Evolutionary conservation across 2,329 filamentous ascomycete genomes (phyloP).

Genomic region (Curvularia lunata): DNA sequence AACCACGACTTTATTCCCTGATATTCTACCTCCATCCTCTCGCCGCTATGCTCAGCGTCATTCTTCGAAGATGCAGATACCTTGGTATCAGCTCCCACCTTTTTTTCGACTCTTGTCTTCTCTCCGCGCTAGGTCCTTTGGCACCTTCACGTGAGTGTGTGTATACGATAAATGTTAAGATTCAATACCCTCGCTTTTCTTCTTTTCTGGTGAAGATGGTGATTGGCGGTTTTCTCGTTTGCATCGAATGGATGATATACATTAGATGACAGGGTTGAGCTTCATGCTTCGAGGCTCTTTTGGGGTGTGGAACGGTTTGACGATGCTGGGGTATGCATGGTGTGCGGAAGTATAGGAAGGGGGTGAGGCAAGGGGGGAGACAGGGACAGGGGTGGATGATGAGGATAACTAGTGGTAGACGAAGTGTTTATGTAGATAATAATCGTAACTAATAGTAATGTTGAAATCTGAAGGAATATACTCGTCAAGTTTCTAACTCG

Average conservation of each 20-base stretch:
- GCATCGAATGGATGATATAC: background rate
- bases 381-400: too few relatives aligned
- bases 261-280: too few relatives aligned
- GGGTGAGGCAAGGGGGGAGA: too few relatives aligned
- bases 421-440: too few relatives aligned
- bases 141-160: background rate
- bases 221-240: background rate
- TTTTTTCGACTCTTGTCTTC: background rate
- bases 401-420: too few relatives aligned
- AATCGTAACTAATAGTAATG: too few relatives aligned
- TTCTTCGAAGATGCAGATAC: background rate
- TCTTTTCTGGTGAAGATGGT: background rate
- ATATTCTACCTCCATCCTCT: background rate
- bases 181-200: slow-evolving; percentile 7
- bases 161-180: slow-evolving; percentile 2
- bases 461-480: too few relatives aligned
- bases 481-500: too few relatives aligned
- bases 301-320: too few relatives aligned
- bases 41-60: background rate
- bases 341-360: too few relatives aligned
- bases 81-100: background rate
- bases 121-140: background rate
- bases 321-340: too few relatives aligned
- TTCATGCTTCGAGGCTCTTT: too few relatives aligned
- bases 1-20: background rate